Percentiles rank a stretch among this genome's conserved stretches.
These are phyloP conservation scores for Malassezia restricta DNA, from an alignment of 1,284 basidiomycete species.

Conservation along the genomic window DNA sequence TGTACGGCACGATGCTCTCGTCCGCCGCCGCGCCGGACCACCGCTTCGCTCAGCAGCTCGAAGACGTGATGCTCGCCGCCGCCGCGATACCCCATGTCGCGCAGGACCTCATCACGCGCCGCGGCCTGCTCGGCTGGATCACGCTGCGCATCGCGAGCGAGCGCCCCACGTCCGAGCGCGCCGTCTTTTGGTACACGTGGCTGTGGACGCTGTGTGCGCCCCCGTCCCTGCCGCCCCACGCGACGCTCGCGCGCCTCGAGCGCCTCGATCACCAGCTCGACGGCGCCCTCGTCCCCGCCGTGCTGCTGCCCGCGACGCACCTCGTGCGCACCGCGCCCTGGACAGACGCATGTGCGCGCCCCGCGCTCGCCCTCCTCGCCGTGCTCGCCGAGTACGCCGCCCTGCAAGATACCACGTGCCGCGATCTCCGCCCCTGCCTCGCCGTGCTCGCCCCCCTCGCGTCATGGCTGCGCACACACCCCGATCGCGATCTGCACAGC, in stretches of 20 bases:
- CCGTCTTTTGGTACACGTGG: neutral
- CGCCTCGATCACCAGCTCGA: constrained; percentile 18
- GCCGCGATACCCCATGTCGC: constrained; percentile 19
- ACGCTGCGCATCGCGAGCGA: constrained; percentile 21
- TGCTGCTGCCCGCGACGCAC: constrained; percentile 10
- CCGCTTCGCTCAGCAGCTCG: constrained; percentile 1
- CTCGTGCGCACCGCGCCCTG: neutral
- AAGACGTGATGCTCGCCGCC: constrained; percentile 13
- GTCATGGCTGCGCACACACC: too few species aligned
- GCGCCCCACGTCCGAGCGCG: neutral
- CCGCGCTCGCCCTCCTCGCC: neutral
- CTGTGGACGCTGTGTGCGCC: neutral
- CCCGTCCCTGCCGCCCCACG: constrained; percentile 2
- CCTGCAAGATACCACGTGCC: neutral
- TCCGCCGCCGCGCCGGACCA: neutral
- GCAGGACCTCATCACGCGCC: constrained; percentile 21
- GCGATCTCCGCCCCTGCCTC: too few species aligned
- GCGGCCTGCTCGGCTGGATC: constrained; percentile 26
- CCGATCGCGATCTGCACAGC: neutral
- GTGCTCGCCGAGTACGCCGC: constrained; percentile 1
- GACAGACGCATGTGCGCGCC: neutral
- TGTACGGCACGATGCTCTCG: constrained; percentile 52
- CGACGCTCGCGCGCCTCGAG: constrained; percentile 12
- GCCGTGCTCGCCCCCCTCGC: too few species aligned
- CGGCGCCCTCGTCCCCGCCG: constrained; percentile 10